Conservation (phyloP, 2,329 filamentous ascomycete genomes). For the Aaosphaeria arxii region DNA sequence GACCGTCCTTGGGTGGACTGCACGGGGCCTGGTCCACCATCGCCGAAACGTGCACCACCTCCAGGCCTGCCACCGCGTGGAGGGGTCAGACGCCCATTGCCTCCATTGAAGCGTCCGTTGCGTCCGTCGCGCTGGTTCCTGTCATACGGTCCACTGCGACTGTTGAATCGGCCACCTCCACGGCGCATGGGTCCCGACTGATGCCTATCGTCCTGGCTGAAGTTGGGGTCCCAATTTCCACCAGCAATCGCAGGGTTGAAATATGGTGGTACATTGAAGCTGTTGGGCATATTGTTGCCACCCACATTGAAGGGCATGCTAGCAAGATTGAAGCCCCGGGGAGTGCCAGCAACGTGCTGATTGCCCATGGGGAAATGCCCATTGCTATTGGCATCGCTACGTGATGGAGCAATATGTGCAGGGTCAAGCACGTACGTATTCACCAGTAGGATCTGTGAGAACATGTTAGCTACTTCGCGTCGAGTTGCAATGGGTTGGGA, state of each 20-base stretch:
- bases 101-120: constrained; percentile 48
- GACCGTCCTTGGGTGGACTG: constrained; percentile 92
- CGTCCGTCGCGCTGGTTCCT: constrained; percentile 37
- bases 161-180: constrained; percentile 36
- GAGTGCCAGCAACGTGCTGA: constrained; percentile 73
- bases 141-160: constrained; percentile 38
- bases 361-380: constrained; percentile 86
- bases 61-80: constrained; percentile 45
- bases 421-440: constrained; percentile 95
- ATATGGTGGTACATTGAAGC: constrained; percentile 39
- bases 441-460: constrained; percentile 74
- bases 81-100: constrained; percentile 48
- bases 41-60: constrained; percentile 62
- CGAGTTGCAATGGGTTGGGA: too few relatives aligned
- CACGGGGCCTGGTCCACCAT: constrained; percentile 74
- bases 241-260: constrained; percentile 46
- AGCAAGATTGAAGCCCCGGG: constrained; percentile 84
- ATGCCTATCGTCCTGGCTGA: constrained; percentile 34
- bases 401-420: constrained; percentile 87
- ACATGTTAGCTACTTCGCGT: constrained; percentile 1
- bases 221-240: constrained; percentile 57
- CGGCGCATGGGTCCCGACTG: constrained; percentile 45
- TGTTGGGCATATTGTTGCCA: constrained; percentile 44
- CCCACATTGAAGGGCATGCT: constrained; percentile 64
- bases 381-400: constrained; percentile 92